Evolutionary conservation across 306 rosid genomes (phyloP), one percentile per base, ranked within the genome.

Genomic region (Calophaca sinica): DNA sequence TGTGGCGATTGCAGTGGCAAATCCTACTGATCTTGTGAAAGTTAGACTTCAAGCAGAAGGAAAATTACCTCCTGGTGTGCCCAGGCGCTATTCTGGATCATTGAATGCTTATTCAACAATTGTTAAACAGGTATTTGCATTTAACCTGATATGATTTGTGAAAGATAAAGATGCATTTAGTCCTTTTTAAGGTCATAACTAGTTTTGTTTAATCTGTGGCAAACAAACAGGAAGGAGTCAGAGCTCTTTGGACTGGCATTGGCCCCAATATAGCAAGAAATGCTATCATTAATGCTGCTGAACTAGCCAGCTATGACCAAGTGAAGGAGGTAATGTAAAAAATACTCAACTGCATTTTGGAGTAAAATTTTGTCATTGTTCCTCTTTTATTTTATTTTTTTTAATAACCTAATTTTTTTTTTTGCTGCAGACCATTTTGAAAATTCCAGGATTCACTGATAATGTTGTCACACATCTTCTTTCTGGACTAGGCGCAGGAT

Each of bases 11-110:
- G 49, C 87, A 0, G 59, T 94, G 28, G 98, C 98, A 62, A 94
- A 94, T 88, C 98, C 97, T 54, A 94, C 98, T 35, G 97, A 91
- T 82, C 98, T 94, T 68, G 97, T 91, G 59, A 94, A 94, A 77
- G 96, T 94, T 68, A 87, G 98, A 83, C 98, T 94, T 78, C 97
- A 94, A 81, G 91, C 97, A 44, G 97, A 91, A 84, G 98, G 98
- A 69, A 90, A 90, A 79, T 84, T 94, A 32, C 89, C 93, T 42
- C 83, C 96, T 9, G 98, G 98, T 9, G 96, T 87, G 35, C 90
- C 97, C 15, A 91, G 93, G 83, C 93, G 98, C 53, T 94, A 94
- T 81, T 76, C 97, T 44, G 98, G 98, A 67, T 90, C 98, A 9
- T 58, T 94, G 57, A 91, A 90, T 85, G 98, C 98, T 55, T 94